phyloP scores from a whole-genome alignment of 1,139 yeast genomes.

The Suhomyces terraborum region DNA sequence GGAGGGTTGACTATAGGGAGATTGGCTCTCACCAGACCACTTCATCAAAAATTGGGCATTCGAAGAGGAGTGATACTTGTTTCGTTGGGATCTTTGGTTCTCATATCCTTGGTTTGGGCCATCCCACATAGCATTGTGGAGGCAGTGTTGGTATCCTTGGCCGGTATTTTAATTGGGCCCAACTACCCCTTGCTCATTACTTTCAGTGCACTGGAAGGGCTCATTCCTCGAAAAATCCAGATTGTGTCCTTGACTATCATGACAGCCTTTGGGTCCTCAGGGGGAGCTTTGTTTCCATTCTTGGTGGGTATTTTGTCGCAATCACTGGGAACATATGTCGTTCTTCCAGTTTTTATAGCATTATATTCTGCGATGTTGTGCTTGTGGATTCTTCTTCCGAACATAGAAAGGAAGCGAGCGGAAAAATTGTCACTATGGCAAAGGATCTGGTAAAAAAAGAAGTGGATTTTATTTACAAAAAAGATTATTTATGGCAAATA shows the following conservation, averaged over 20 bases:
- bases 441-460: slow-evolving; percentile 17
- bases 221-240: slow-evolving; percentile 55
- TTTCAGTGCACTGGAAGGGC: slow-evolving; percentile 35
- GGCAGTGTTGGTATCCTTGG: slow-evolving; percentile 47
- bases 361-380: slow-evolving; percentile 39
- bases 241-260: slow-evolving; percentile 53
- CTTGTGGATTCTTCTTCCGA: slow-evolving; percentile 51
- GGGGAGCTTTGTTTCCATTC: slow-evolving; percentile 65
- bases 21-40: slow-evolving; percentile 43
- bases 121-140: slow-evolving; percentile 43
- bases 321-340: slow-evolving; percentile 50
- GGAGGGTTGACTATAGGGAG: slow-evolving; percentile 67
- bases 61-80: slow-evolving; percentile 47
- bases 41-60: slow-evolving; percentile 44
- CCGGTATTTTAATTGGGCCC: slow-evolving; percentile 56
- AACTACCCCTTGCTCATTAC: slow-evolving; percentile 55
- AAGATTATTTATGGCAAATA: too few species aligned
- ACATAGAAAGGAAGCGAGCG: slow-evolving; percentile 21
- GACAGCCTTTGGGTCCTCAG: slow-evolving; percentile 61
- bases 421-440: slow-evolving; percentile 16
- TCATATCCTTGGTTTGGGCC: slow-evolving; percentile 48
- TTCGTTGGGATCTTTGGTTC: slow-evolving; percentile 33
- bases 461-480: too few species aligned
- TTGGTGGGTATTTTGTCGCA: slow-evolving; percentile 56
- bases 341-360: slow-evolving; percentile 51